Conservation (phyloP, 805 yeast genomes). For the Metschnikowia picachoensis region DNA sequence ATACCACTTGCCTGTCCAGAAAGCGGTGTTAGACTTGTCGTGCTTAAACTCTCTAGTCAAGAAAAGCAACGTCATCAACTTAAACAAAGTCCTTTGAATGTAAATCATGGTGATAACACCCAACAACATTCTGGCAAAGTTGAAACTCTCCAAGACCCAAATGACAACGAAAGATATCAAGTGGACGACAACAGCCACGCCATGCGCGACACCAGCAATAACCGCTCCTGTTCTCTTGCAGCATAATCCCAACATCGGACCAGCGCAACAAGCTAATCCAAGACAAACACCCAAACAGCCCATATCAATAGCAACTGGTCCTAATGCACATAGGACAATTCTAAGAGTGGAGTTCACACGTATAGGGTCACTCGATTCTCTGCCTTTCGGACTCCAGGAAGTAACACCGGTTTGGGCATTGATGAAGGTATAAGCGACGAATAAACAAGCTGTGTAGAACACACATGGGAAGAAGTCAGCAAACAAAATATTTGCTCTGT, state of each 20-base stretch:
- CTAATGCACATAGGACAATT: constrained; percentile 76
- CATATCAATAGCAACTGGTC: constrained; percentile 85
- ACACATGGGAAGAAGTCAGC: constrained; percentile 78
- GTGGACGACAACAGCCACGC: constrained; percentile 86
- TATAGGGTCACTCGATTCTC: constrained; percentile 33
- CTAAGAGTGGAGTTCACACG: constrained; percentile 68
- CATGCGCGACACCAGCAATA: constrained; percentile 94
- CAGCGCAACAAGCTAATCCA: constrained; percentile 92
- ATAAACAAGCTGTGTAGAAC: constrained; percentile 64
- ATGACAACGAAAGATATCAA: constrained; percentile 85
- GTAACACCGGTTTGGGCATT: constrained; percentile 85
- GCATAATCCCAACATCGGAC: constrained; percentile 91
- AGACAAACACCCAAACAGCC: constrained; percentile 78
- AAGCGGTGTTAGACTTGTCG: constrained; percentile 93
- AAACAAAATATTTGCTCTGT: constrained; percentile 68
- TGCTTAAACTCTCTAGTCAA: constrained; percentile 95
- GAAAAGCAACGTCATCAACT: constrained; percentile 69
- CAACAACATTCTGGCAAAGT: constrained; percentile 77
- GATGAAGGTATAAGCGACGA: constrained; percentile 74
- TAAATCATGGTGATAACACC: constrained; percentile 84
- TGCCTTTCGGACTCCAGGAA: constrained; percentile 28
- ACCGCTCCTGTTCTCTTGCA: constrained; percentile 97
- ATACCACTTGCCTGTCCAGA: constrained; percentile 99
- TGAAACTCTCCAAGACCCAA: constrained; percentile 97
- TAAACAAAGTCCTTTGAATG: constrained; percentile 83